These are phyloP conservation scores for Mucor velutinosus DNA, from an alignment of 371 early-diverging fungal species.

Conservation along the genomic window DNA sequence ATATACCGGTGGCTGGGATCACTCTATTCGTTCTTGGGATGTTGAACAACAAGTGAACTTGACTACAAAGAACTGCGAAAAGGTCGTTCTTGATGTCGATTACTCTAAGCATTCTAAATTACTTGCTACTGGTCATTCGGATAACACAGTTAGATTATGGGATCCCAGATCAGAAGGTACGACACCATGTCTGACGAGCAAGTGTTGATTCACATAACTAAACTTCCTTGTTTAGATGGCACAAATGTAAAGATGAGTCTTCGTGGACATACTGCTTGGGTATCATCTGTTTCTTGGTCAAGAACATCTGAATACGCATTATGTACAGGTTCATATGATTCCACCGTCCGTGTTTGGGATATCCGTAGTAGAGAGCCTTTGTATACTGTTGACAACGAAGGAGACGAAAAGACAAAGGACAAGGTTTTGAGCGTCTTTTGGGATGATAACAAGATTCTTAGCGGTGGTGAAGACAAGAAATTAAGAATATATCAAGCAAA, in stretches of 20 bases:
- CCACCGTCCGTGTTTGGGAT: constrained; percentile 92
- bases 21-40: constrained; percentile 91
- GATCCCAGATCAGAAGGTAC: constrained; percentile 80
- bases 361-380: constrained; percentile 79
- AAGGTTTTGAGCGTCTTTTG: constrained; percentile 86
- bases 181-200: background rate
- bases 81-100: constrained; percentile 75
- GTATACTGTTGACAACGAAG: constrained; percentile 59
- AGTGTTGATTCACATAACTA: background rate
- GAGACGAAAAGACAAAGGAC: constrained; percentile 47
- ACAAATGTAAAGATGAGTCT: constrained; percentile 80
- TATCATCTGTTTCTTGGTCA: constrained; percentile 86
- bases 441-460: constrained; percentile 69
- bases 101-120: constrained; percentile 70
- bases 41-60: constrained; percentile 73
- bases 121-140: constrained; percentile 89
- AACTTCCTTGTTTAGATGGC: constrained; percentile 46
- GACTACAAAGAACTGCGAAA: constrained; percentile 88
- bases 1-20: constrained; percentile 93
- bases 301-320: constrained; percentile 73
- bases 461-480: constrained; percentile 87
- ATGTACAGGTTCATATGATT: constrained; percentile 86
- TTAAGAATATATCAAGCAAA: constrained; percentile 72
- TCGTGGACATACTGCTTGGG: constrained; percentile 80
- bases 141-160: constrained; percentile 82